Evolutionary conservation across 768 basidiomycete genomes (phyloP).

Genomic region (Neoboletus subvelutipes): DNA sequence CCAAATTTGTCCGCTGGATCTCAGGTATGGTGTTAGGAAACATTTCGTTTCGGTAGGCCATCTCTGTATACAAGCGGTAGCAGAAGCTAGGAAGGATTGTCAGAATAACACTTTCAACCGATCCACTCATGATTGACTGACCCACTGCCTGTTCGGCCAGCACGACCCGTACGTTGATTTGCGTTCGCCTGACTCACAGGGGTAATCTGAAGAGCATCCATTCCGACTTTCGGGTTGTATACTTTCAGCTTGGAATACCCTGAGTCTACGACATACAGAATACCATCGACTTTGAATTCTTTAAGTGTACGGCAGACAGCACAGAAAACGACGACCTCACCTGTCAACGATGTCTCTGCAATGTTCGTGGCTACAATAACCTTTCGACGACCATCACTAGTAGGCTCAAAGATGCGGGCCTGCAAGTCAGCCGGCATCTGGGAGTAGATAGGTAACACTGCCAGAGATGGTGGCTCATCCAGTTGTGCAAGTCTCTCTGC

Average conservation of each 20-base stretch:
- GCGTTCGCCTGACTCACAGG: conserved; percentile 99
- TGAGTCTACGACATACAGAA: conserved; percentile 93
- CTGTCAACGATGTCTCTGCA: conserved; percentile 95
- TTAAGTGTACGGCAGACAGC: conserved; percentile 6
- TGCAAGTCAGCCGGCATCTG: conserved; percentile 99
- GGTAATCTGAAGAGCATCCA: conserved; percentile 99
- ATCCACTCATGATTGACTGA: conserved; percentile 37
- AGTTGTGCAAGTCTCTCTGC: conserved; percentile 88
- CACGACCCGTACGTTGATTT: conserved; percentile 92
- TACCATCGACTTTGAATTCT: conserved; percentile 78
- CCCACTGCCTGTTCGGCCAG: conserved; percentile 96
- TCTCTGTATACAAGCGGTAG: conserved; percentile 96
- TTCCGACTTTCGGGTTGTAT: conserved; percentile 98
- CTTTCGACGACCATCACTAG: conserved; percentile 90
- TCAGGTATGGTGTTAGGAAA: conserved; percentile 97
- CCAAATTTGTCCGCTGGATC: conserved; percentile 96
- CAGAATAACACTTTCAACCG: neutral
- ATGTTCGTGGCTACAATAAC: conserved; percentile 99
- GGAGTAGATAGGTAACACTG: conserved; percentile 97
- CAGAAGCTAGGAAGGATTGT: conserved; percentile 62
- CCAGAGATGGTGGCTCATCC: conserved; percentile 84
- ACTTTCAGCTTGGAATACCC: conserved; percentile 98
- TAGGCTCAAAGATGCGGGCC: conserved; percentile 96
- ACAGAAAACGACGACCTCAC: conserved; percentile 36
- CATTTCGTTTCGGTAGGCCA: conserved; percentile 94